Evolutionary conservation across 78 protist species (phyloP), one percentile per base, ranked within the genome.

Genomic region (Acrasis kona): DNA sequence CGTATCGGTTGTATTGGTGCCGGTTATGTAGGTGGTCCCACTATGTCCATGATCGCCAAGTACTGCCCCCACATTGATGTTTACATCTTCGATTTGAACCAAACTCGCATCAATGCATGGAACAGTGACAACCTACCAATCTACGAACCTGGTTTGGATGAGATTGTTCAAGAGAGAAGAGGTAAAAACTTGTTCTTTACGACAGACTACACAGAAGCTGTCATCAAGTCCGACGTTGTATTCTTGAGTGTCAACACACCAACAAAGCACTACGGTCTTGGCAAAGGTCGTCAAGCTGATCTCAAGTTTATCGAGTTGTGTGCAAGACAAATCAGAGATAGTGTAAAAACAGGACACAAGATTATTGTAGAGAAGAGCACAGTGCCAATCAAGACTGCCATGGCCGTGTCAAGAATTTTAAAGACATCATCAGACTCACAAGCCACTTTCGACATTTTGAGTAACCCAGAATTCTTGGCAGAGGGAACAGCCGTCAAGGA

Each of bases 401-500:
- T 76, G 7, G 19, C 76, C 37, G 58, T 87, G 40, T 35, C 10
- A 34, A 1, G 0, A 38, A 84, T 87, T 72, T 80, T 87, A 28
- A 1, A 68, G n/a, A 61, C 88, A 71, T 0, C 70, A 37, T 10
- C 1, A 38, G 0, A 1, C 27, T 7, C 1, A 27, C 58, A 67
- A 5, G 64, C 79, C 65, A 57, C 73, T 10, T 86, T 78, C 39
- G 36, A 72, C 39, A 83, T 95, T 30, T 84, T 95, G 40, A 87
- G 93, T 65, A 95, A 95, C 86, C 98, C 98, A 0, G 98, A 95
- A 75, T 95, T 95, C 69, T 66, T 92, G 0, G 96, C 96, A 19
- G 97, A 83, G 83, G 98, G 96, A 6, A 91, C 91, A 1, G 95
- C 95, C 66, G 82, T 91, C 61, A 0, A 0, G n/a, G 93, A 93